phyloP scores from a whole-genome alignment of 768 basidiomycete genomes.

The Mycena vitilis region DNA sequence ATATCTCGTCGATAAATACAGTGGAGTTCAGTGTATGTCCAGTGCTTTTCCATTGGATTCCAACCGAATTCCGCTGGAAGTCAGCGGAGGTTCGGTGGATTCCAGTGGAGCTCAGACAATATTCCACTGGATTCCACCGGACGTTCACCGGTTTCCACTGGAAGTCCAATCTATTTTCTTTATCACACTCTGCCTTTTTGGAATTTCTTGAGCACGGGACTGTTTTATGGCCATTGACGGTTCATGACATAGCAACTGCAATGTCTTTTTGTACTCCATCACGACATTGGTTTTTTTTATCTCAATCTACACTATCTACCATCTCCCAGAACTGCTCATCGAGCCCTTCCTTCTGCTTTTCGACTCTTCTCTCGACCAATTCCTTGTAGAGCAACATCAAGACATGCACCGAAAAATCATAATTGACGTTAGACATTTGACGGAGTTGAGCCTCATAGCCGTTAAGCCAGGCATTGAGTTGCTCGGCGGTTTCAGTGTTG shows the following conservation, averaged over 20 bases:
- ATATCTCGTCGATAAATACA: not conserved
- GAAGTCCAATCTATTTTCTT: not conserved
- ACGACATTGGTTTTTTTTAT: too few relatives aligned
- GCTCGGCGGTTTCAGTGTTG: constrained; percentile 6
- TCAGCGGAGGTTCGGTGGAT: not conserved
- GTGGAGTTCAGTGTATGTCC: not conserved
- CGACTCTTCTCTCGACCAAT: constrained; percentile 4
- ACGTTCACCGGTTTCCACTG: not conserved
- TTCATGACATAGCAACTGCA: too few relatives aligned
- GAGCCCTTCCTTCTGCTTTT: not conserved
- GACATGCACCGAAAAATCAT: constrained; percentile 4
- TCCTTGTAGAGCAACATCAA: constrained; percentile 7
- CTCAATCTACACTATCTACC: not conserved
- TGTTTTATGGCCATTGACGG: too few relatives aligned
- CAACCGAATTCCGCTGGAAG: not conserved
- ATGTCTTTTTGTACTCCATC: too few relatives aligned
- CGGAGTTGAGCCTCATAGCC: constrained; percentile 11
- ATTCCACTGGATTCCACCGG: not conserved
- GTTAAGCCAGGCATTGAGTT: not conserved
- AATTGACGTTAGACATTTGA: not conserved
- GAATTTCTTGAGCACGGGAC: too few relatives aligned
- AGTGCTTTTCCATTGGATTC: not conserved
- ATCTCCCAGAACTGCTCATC: constrained; percentile 12
- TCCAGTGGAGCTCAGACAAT: not conserved
- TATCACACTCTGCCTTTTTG: too few relatives aligned